Evolutionary conservation across 805 yeast genomes (phyloP).

Genomic region (Lipomyces japonicus): DNA sequence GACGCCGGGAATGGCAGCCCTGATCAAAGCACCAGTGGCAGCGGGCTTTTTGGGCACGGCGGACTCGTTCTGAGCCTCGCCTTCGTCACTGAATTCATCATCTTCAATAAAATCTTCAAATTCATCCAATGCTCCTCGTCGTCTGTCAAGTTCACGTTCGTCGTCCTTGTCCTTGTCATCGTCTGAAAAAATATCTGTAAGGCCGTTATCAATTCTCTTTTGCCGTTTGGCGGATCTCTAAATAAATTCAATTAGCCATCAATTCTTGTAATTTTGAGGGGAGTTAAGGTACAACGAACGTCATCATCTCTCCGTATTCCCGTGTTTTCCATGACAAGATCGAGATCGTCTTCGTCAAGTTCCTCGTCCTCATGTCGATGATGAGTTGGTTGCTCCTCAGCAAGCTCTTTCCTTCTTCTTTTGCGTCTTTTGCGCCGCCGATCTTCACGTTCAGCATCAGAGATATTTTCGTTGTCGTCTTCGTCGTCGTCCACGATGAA

Average conservation of each 20-base stretch:
- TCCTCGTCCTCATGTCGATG: slow-evolving; percentile 48
- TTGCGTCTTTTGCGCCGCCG: slow-evolving; percentile 22
- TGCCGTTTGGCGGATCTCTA: slow-evolving; percentile 37
- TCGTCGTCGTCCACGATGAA: slow-evolving; percentile 92
- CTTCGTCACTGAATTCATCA: slow-evolving; percentile 91
- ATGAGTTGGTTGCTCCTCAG: slow-evolving; percentile 13
- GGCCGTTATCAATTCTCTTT: slow-evolving; percentile 42
- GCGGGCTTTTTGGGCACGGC: slow-evolving; percentile 1
- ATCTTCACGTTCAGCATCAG: slow-evolving; percentile 36
- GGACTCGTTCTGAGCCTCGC: slow-evolving; percentile 42
- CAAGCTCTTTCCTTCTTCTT: slow-evolving; percentile 32
- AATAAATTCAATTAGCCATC: background rate
- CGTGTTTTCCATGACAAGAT: slow-evolving; percentile 81
- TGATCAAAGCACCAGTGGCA: slow-evolving; percentile 3
- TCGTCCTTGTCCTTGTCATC: slow-evolving; percentile 39
- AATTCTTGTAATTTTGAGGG: background rate
- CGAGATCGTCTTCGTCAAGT: slow-evolving; percentile 93
- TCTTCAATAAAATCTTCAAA: slow-evolving; percentile 97
- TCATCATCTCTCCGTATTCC: slow-evolving; percentile 48
- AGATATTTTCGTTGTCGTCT: slow-evolving; percentile 51
- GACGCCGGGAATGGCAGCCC: slow-evolving; percentile 44
- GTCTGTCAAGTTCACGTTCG: slow-evolving; percentile 32
- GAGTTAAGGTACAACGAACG: background rate
- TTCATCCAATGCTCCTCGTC: slow-evolving; percentile 59
- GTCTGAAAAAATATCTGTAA: slow-evolving; percentile 67